A percentile compares a stretch with the other conserved stretches of the same genome.
Evolutionary conservation across 345 rosid species (phyloP).

Genomic region (Pistacia atlantica): DNA sequence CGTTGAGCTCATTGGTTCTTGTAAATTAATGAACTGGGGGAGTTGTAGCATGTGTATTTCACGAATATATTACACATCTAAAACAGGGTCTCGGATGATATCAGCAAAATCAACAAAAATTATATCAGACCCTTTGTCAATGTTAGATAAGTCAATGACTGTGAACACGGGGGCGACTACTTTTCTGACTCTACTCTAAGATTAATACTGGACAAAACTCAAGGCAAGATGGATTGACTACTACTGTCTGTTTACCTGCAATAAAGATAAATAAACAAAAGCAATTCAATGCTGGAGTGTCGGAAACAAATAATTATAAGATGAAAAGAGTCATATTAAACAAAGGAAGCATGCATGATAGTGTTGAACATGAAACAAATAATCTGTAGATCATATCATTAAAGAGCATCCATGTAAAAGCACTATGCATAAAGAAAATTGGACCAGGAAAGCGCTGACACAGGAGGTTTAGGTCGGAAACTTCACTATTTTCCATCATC

Average conservation of each 20-base stretch:
- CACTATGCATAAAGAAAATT: background rate
- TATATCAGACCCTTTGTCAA: background rate
- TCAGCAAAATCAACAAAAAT: background rate
- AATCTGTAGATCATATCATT: background rate
- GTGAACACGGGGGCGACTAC: background rate
- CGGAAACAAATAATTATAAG: background rate
- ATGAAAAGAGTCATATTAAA: background rate
- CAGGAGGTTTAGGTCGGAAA: background rate
- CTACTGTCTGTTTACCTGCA: constrained; percentile 10
- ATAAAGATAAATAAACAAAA: background rate
- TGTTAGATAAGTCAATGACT: background rate
- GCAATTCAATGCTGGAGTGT: background rate
- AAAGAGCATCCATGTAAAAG: background rate
- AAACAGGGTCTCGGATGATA: background rate
- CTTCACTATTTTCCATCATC: no score
- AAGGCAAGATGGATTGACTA: background rate
- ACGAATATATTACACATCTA: background rate
- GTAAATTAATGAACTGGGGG: background rate
- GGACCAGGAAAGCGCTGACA: background rate
- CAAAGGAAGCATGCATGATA: background rate
- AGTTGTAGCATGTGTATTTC: background rate
- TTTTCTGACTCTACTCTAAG: background rate
- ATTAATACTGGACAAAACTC: background rate
- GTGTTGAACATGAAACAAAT: background rate
- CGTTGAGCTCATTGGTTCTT: background rate